Base-by-base conservation (phyloP, 2,329 filamentous ascomycete genomes). In the Monilinia aucupariae region DNA sequence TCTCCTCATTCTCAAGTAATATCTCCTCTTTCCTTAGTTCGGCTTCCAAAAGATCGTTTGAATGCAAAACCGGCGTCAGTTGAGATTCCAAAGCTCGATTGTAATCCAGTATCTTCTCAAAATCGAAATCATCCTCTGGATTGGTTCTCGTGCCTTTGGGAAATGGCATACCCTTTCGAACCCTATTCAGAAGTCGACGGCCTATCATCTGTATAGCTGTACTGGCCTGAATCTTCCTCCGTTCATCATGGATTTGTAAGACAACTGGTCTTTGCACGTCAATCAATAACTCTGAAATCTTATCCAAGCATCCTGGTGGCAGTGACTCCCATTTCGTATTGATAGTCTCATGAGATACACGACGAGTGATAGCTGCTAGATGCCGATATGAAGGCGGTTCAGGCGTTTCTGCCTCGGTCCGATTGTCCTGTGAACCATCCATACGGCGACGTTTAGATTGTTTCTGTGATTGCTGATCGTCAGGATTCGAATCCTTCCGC, bases 311-410 rank as follows among this genome's bases (percentile, higher is more conserved):
- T 30, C 78, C 74, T 8, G 76, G 72, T 5, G 83, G 78, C 6
- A 90, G 78, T 7, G 82, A 78, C 3, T 79, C 77, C 88, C 88
- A 91, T 71, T 88, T 90, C 49, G 86, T 76, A 49, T 88, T 81
- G 64, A 96, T 88, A 45, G 80, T 82, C 34, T 82, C 80, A 65
- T 81, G 82, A n/a, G 85, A 82, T 50, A 91, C 78, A 49, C 77
- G 78, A 43, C 79, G 80, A 15, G 78, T 80, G 37, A 77, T 78
- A 17, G 82, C 74, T 8, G 78, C 76, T 55, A 87, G 75, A 68
- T 83, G 80, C 51, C 79, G 78, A 71, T 82, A 85, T 65, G 47
- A 37, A 48, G 64, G 63, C 5, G 53, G 39, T 4, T 69, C 64
- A 13, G 60, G 30, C 51, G 67, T 64, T 9, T 63, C 51, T 27